Percentiles rank a stretch among this genome's conserved stretches.
These are phyloP conservation scores for Berberis thunbergii DNA, from an alignment of 164 flowering plant species.

Conservation along the genomic window DNA sequence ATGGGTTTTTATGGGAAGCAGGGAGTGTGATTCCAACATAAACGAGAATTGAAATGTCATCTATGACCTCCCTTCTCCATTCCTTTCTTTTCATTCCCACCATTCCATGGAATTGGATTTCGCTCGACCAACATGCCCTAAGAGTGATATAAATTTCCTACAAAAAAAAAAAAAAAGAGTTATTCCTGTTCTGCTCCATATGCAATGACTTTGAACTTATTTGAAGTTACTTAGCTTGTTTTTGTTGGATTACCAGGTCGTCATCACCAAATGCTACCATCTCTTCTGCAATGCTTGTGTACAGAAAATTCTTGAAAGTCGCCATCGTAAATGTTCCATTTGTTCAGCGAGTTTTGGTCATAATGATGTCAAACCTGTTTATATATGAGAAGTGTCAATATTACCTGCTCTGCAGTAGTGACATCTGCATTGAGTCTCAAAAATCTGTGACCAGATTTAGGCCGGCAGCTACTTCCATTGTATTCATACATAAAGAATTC, in stretches of 20 bases:
- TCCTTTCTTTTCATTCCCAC: too few relatives aligned
- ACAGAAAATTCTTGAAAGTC: constrained; percentile 51
- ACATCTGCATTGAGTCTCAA: not conserved
- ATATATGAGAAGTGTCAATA: constrained; percentile 38
- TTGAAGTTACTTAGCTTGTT: not conserved
- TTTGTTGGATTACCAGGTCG: constrained; percentile 51
- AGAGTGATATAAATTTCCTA: too few relatives aligned
- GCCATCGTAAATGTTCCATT: constrained; percentile 74
- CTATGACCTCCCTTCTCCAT: too few relatives aligned
- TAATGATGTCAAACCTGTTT: constrained; percentile 86
- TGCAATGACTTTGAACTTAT: too few relatives aligned
- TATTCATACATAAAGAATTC: not conserved
- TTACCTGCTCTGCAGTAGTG: not conserved
- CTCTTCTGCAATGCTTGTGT: constrained; percentile 78
- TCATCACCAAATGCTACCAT: constrained; percentile 93
- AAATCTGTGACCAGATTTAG: not conserved
- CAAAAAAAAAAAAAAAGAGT: too few relatives aligned
- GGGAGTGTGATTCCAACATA: too few relatives aligned
- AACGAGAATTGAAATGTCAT: too few relatives aligned
- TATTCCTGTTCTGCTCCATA: too few relatives aligned
- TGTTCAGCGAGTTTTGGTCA: constrained; percentile 75
- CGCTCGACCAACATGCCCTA: too few relatives aligned
- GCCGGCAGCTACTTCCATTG: not conserved
- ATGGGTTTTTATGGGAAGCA: too few relatives aligned
- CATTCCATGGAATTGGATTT: too few relatives aligned